phyloP scores from a whole-genome alignment of 1,284 basidiomycete genomes.

The Coniferiporia sulphurascens region DNA sequence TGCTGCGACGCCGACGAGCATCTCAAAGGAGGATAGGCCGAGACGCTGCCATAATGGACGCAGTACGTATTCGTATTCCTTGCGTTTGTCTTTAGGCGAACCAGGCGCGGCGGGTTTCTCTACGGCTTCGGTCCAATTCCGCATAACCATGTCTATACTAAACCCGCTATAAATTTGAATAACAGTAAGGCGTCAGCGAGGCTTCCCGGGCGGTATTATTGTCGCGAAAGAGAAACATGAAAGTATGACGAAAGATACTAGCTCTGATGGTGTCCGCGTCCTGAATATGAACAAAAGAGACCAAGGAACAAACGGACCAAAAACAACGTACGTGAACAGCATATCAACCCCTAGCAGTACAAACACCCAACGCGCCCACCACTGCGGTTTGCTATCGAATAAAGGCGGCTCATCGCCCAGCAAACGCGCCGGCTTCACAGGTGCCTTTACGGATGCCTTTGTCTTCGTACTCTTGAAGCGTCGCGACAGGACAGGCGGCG shows the following conservation, averaged over 20 bases:
- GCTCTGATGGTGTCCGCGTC: background rate
- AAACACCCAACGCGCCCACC: slow-evolving; percentile 17
- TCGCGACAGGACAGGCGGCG: background rate
- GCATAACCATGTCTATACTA: slow-evolving; percentile 17
- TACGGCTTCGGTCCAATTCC: slow-evolving; percentile 12
- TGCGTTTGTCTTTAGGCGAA: background rate
- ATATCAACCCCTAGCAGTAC: slow-evolving; percentile 14
- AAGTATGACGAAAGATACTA: background rate
- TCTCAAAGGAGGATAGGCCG: slow-evolving; percentile 3
- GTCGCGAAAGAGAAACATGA: too few relatives aligned
- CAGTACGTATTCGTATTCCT: slow-evolving; percentile 4
- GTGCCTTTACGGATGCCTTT: background rate
- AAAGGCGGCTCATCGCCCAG: slow-evolving; percentile 15
- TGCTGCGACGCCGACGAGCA: slow-evolving; percentile 6
- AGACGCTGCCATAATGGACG: slow-evolving; percentile 18
- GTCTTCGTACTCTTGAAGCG: background rate
- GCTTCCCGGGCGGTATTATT: too few relatives aligned
- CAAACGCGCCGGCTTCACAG: background rate
- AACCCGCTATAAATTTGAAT: background rate
- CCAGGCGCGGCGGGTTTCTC: background rate
- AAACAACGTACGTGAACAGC: slow-evolving; percentile 13
- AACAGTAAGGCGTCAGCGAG: background rate
- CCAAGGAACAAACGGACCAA: background rate
- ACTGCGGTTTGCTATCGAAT: slow-evolving; percentile 15
- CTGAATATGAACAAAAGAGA: background rate